phyloP scores from a whole-genome alignment of 2,329 filamentous ascomycete species.

The Aureobasidium sp. region DNA sequence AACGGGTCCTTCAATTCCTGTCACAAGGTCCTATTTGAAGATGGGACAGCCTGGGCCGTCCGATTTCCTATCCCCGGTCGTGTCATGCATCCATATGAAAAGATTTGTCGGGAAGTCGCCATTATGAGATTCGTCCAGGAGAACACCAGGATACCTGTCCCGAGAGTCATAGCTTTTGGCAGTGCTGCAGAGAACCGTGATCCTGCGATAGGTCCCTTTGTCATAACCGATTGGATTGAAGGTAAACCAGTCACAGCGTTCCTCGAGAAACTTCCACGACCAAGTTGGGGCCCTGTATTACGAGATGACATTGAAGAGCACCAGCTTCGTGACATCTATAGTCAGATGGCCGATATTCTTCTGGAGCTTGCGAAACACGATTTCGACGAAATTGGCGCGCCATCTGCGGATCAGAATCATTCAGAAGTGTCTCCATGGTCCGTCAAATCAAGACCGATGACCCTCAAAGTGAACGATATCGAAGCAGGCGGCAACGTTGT shows the following conservation, averaged over 20 bases:
- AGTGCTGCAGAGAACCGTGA: background rate
- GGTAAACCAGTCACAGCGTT: background rate
- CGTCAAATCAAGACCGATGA: background rate
- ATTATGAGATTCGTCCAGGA: background rate
- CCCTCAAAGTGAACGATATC: background rate
- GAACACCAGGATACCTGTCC: background rate
- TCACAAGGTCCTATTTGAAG: background rate
- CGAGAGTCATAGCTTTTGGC: background rate
- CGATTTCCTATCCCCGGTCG: background rate
- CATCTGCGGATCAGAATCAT: background rate
- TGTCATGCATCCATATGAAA: background rate
- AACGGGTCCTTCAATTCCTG: background rate
- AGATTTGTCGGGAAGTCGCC: background rate
- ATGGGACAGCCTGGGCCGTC: background rate
- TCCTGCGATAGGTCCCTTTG: background rate
- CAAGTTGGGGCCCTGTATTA: background rate
- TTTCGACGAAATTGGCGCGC: background rate
- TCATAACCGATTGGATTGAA: background rate
- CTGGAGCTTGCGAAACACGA: background rate
- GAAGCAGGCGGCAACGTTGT: slow-evolving; percentile 10
- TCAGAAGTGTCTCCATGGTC: background rate
- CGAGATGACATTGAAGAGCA: background rate
- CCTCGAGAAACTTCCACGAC: background rate
- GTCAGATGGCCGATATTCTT: background rate
- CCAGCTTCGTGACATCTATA: background rate